Evolutionary conservation across 202 grass and related monocot genomes (phyloP).

Genomic region (Carex arenaria): DNA sequence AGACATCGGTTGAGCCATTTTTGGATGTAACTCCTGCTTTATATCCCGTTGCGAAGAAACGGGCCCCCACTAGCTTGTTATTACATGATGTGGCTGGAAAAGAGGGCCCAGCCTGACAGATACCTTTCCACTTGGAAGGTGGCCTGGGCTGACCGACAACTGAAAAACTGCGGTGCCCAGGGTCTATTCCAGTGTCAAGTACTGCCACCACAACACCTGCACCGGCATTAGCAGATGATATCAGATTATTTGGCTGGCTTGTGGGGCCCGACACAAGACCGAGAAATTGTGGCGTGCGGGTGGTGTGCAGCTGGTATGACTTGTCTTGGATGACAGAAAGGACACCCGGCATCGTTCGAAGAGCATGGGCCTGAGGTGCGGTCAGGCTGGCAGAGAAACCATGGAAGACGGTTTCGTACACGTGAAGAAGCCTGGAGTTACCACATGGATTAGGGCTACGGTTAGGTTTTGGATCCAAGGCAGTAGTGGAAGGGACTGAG

Average conservation of each 20-base stretch:
- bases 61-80: slow-evolving; percentile 51
- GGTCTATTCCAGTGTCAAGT: slow-evolving; percentile 46
- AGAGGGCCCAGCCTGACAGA: slow-evolving; percentile 22
- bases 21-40: neutral
- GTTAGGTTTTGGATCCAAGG: no score
- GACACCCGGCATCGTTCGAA: slow-evolving; percentile 28
- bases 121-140: slow-evolving; percentile 32
- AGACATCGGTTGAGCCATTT: neutral
- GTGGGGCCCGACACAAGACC: slow-evolving; percentile 23
- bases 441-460: no score
- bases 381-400: slow-evolving; percentile 47
- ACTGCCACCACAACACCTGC: slow-evolving; percentile 40
- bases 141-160: slow-evolving; percentile 20
- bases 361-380: slow-evolving; percentile 16
- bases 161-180: slow-evolving; percentile 40
- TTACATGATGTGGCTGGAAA: slow-evolving; percentile 47
- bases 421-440: slow-evolving; percentile 6
- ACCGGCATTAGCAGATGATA: slow-evolving; percentile 17
- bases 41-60: slow-evolving; percentile 18
- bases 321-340: slow-evolving; percentile 25
- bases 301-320: slow-evolving; percentile 20
- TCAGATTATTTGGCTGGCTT: slow-evolving; percentile 1
- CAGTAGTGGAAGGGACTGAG: neutral
- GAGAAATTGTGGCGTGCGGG: slow-evolving; percentile 39
- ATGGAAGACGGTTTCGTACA: slow-evolving; percentile 34